Evolutionary conservation across 73 alveolate species (phyloP).

Genomic region (Durusdinium trenchii): DNA sequence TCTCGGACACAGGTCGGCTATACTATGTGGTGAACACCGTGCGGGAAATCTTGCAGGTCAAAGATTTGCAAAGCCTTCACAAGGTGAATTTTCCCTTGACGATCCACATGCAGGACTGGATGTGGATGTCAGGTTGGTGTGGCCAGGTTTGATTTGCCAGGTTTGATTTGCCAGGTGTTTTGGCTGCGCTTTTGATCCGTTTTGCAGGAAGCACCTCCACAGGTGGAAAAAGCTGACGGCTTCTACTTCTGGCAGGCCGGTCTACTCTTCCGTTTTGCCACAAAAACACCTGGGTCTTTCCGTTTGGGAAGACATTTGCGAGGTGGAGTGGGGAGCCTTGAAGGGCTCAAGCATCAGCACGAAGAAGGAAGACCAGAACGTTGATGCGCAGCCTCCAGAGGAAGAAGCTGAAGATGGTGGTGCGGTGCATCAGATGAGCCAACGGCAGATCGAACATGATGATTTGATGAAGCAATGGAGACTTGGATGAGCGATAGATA

Average conservation of each 20-base stretch:
- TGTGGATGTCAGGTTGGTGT: not conserved
- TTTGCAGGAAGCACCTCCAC: slow-evolving; percentile 55
- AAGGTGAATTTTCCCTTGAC: slow-evolving; percentile 62
- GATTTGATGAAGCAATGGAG: slow-evolving; percentile 54
- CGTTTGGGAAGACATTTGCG: not conserved
- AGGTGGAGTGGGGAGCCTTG: slow-evolving; percentile 62
- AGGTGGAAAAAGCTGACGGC: slow-evolving; percentile 59
- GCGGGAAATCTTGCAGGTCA: slow-evolving; percentile 65
- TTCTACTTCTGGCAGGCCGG: slow-evolving; percentile 76
- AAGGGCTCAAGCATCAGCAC: not conserved
- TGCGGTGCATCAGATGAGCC: not conserved
- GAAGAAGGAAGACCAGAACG: not conserved
- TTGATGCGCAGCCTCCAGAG: slow-evolving; percentile 56
- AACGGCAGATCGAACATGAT: slow-evolving; percentile 13
- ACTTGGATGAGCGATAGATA: too few relatives aligned
- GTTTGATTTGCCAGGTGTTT: not conserved
- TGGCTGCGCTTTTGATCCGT: not conserved
- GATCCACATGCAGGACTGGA: slow-evolving; percentile 30
- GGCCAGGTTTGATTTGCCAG: not conserved
- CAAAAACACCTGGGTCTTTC: not conserved
- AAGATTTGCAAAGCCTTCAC: slow-evolving; percentile 4
- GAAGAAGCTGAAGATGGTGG: slow-evolving; percentile 32
- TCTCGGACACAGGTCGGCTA: slow-evolving; percentile 42
- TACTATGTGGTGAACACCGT: slow-evolving; percentile 76
- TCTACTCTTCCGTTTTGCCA: not conserved